These are phyloP conservation scores for Trichoderma breve DNA, from an alignment of 2,329 filamentous ascomycete genomes.

Conservation along the genomic window DNA sequence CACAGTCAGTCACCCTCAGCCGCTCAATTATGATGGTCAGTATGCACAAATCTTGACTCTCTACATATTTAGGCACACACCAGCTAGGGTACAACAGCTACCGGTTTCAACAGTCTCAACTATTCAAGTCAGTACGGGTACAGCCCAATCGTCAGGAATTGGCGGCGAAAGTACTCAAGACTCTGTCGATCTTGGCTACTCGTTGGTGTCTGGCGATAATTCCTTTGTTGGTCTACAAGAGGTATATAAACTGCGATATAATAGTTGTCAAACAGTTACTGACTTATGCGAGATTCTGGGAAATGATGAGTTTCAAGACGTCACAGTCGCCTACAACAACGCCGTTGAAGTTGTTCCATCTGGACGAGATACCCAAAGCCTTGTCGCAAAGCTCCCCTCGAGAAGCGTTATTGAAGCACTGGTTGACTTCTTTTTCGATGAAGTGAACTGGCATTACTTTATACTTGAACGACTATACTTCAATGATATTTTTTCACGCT, in stretches of 20 bases:
- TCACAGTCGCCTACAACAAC: not conserved
- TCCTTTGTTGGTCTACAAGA: not conserved
- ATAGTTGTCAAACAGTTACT: not conserved
- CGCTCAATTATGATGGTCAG: not conserved
- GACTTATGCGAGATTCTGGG: not conserved
- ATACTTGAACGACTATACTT: not conserved
- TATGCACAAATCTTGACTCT: not conserved
- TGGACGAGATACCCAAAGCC: not conserved
- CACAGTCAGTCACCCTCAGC: not conserved
- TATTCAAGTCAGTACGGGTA: not conserved
- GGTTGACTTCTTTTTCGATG: not conserved
- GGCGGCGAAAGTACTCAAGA: not conserved
- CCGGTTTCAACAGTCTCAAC: not conserved
- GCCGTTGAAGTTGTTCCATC: not conserved
- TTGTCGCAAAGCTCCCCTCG: not conserved
- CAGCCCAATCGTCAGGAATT: not conserved
- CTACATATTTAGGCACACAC: not conserved
- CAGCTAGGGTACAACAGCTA: not conserved
- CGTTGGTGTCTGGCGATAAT: not conserved
- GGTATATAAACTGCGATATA: not conserved
- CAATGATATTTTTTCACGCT: not conserved
- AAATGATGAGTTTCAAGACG: not conserved
- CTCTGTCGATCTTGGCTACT: not conserved
- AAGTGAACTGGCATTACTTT: not conserved
- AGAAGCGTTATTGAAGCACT: not conserved